Evolutionary conservation across 139 green algal species (phyloP).

Genomic region (Choricystis sp.): DNA sequence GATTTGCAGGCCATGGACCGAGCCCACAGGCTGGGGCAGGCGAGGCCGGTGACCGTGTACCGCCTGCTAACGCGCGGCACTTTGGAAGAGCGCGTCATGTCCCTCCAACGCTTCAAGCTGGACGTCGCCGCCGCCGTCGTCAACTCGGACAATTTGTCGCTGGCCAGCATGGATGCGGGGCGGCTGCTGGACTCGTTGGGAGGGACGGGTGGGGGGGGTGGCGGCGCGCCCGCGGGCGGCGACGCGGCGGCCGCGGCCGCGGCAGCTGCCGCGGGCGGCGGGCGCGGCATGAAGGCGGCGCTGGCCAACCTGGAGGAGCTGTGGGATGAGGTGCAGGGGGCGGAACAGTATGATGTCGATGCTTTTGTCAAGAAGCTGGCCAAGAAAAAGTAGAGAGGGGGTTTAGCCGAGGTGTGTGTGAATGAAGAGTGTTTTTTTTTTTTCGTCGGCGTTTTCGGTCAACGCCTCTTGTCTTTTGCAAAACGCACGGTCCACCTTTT

Average conservation of each 20-base stretch:
- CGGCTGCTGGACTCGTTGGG: constrained; percentile 49
- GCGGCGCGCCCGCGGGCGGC: neutral
- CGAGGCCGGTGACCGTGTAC: constrained; percentile 88
- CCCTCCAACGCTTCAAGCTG: constrained; percentile 93
- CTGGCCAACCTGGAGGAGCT: constrained; percentile 11
- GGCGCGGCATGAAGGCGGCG: neutral
- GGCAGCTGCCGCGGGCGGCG: too few relatives aligned
- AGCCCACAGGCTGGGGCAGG: constrained; percentile 90
- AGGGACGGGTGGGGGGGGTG: neutral
- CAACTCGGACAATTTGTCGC: constrained; percentile 51
- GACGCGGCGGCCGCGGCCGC: too few relatives aligned
- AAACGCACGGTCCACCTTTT: neutral
- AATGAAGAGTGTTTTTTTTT: neutral
- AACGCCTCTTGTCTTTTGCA: neutral
- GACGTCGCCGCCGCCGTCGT: constrained; percentile 61
- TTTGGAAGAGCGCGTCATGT: constrained; percentile 66
- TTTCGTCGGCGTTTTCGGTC: too few relatives aligned
- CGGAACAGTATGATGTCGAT: neutral
- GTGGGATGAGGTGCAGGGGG: constrained; percentile 10
- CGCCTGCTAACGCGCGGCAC: constrained; percentile 60
- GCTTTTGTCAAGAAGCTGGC: neutral
- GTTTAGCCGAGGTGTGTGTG: neutral
- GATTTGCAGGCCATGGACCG: constrained; percentile 98
- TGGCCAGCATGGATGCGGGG: constrained; percentile 62
- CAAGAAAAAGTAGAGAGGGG: neutral